phyloP scores from a whole-genome alignment of 108 stramenopile species.

The Mayamaea pseudoterrestris region DNA sequence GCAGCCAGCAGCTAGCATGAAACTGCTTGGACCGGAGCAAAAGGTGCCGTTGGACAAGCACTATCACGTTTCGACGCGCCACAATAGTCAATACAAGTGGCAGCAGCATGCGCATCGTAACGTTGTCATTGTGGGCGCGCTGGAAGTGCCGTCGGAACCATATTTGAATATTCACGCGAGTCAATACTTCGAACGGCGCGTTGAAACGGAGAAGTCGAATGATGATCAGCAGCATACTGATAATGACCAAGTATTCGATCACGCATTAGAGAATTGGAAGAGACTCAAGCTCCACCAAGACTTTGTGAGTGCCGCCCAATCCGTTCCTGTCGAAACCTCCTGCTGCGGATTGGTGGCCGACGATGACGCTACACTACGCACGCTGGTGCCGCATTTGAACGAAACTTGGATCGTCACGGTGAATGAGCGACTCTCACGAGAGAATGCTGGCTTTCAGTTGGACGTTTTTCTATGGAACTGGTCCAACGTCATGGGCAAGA shows the following conservation, averaged over 20 bases:
- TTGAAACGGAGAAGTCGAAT: background rate
- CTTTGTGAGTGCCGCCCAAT: slow-evolving; percentile 18
- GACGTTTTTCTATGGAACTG: slow-evolving; percentile 27
- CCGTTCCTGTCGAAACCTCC: slow-evolving; percentile 14
- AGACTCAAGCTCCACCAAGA: slow-evolving; percentile 11
- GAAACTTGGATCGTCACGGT: slow-evolving; percentile 15
- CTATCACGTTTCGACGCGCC: slow-evolving; percentile 8
- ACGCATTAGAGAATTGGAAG: slow-evolving; percentile 23
- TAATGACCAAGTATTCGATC: slow-evolving; percentile 12
- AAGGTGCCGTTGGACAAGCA: slow-evolving; percentile 3
- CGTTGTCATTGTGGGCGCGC: slow-evolving; percentile 18
- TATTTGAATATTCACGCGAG: slow-evolving; percentile 9
- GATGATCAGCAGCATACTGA: too few relatives aligned
- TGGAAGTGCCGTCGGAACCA: slow-evolving; percentile 16
- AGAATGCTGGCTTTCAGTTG: slow-evolving; percentile 9
- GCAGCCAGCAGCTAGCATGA: too few relatives aligned
- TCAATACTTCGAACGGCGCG: slow-evolving; percentile 3
- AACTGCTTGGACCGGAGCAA: too few relatives aligned
- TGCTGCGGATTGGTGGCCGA: slow-evolving; percentile 21
- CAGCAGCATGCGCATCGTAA: slow-evolving; percentile 9
- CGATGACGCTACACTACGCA: slow-evolving; percentile 15
- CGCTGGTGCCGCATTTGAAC: slow-evolving; percentile 7
- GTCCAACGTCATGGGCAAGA: slow-evolving; percentile 23
- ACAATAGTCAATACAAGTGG: slow-evolving; percentile 26
- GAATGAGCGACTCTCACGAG: slow-evolving; percentile 6